A percentile compares a stretch with the other conserved stretches of the same genome.
phyloP scores from a whole-genome alignment of 306 rosid species.

The Medicago lupulina region DNA sequence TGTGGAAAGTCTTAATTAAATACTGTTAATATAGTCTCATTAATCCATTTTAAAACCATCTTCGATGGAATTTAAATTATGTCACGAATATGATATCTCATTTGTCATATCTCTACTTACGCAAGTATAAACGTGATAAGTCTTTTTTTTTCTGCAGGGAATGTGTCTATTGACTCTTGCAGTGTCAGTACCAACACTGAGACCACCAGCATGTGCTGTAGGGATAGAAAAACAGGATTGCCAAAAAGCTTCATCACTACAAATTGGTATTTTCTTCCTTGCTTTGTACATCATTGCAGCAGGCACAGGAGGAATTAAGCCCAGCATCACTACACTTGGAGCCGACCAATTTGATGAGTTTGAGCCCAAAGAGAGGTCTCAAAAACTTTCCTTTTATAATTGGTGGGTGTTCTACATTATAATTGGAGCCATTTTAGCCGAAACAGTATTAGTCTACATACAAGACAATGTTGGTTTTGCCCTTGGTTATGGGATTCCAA shows the following conservation, averaged over 20 bases:
- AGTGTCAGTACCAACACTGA: constrained; percentile 65
- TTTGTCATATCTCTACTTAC: neutral
- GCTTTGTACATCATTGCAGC: constrained; percentile 70
- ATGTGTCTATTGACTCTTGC: constrained; percentile 68
- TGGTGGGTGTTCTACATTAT: constrained; percentile 83
- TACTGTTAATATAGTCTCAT: neutral
- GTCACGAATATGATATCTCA: too few relatives aligned
- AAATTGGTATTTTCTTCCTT: constrained; percentile 62
- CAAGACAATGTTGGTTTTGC: constrained; percentile 86
- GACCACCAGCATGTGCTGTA: constrained; percentile 65
- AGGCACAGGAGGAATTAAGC: constrained; percentile 87
- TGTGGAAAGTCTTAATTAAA: neutral
- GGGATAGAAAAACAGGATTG: constrained; percentile 49
- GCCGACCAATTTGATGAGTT: constrained; percentile 85
- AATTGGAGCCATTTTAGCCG: constrained; percentile 71
- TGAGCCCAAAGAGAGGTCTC: constrained; percentile 66
- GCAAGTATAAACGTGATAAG: neutral
- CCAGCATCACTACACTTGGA: constrained; percentile 86
- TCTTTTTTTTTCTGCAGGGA: constrained; percentile 47
- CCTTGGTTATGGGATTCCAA: constrained; percentile 84
- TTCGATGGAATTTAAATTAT: too few relatives aligned
- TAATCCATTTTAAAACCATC: neutral
- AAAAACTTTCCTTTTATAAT: constrained; percentile 76
- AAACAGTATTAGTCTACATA: constrained; percentile 65
- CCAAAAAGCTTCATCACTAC: constrained; percentile 56